Evolutionary conservation across 139 green algal species (phyloP).

Genomic region (Parachlorella kessleri): DNA sequence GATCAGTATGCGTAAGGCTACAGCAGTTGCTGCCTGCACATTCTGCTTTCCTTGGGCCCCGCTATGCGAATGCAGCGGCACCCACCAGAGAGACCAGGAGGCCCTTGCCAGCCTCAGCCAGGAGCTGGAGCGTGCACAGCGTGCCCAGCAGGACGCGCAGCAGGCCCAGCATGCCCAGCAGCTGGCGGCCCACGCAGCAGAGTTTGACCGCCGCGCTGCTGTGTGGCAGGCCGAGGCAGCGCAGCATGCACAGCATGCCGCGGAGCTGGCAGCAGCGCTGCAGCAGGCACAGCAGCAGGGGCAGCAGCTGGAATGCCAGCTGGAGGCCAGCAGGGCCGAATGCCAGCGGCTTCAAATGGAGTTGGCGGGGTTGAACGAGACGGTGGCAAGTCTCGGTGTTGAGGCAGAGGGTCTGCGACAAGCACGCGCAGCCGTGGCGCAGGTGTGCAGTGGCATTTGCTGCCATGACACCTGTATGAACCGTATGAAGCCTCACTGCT

Average conservation of each 20-base stretch:
- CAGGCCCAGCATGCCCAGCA: not conserved
- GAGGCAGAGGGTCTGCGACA: constrained; percentile 14
- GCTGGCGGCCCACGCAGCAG: not conserved
- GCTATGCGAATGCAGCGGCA: not conserved
- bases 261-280: not conserved
- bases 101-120: not conserved
- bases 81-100: not conserved
- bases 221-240: not conserved
- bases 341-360: not conserved
- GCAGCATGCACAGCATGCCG: not conserved
- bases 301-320: constrained; percentile 12
- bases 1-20: no score
- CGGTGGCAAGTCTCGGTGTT: not conserved
- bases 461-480: no score
- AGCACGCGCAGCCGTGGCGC: not conserved
- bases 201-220: not conserved
- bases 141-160: not conserved
- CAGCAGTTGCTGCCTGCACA: no score
- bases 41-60: no score
- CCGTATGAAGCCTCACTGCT: no score
- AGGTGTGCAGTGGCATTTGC: no score
- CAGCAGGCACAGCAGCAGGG: no score
- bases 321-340: constrained; percentile 16
- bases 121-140: not conserved
- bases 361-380: constrained; percentile 3